Conservation (phyloP, 2,329 filamentous ascomycete species). For the Cercospora canescens region DNA sequence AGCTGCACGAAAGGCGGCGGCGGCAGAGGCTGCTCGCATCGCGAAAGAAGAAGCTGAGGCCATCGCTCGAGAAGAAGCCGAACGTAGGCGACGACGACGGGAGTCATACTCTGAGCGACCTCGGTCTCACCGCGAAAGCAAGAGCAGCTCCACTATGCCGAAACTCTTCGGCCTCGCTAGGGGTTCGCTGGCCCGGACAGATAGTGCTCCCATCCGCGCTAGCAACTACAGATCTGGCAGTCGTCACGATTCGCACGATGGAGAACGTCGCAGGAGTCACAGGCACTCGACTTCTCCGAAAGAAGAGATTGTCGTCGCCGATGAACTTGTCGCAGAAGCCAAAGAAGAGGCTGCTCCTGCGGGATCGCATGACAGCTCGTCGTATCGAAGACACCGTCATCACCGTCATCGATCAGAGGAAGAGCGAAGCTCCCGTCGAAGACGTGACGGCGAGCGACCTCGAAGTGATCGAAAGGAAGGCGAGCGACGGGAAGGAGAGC, state of each 20-base stretch:
- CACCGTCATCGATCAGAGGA: constrained; percentile 12
- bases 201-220: constrained; percentile 8
- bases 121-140: constrained; percentile 16
- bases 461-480: constrained; percentile 5
- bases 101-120: constrained; percentile 14
- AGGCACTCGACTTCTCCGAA: background rate
- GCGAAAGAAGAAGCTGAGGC: constrained; percentile 24
- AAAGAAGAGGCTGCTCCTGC: constrained; percentile 1
- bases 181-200: constrained; percentile 11
- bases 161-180: constrained; percentile 9
- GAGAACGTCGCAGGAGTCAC: constrained; percentile 1
- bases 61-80: constrained; percentile 24
- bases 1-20: too few relatives aligned
- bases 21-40: too few relatives aligned
- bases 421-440: background rate
- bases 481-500: constrained; percentile 10
- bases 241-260: background rate
- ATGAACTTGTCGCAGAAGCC: constrained; percentile 7
- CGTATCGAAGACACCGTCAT: constrained; percentile 16
- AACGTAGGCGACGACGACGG: constrained; percentile 18
- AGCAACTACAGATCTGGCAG: constrained; percentile 11
- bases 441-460: constrained; percentile 11
- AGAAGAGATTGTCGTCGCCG: constrained; percentile 11
- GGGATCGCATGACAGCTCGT: constrained; percentile 16
- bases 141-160: constrained; percentile 9